A percentile compares a stretch with the other conserved stretches of the same genome.
phyloP scores from a whole-genome alignment of 768 basidiomycete species.

The Suillus americanus region DNA sequence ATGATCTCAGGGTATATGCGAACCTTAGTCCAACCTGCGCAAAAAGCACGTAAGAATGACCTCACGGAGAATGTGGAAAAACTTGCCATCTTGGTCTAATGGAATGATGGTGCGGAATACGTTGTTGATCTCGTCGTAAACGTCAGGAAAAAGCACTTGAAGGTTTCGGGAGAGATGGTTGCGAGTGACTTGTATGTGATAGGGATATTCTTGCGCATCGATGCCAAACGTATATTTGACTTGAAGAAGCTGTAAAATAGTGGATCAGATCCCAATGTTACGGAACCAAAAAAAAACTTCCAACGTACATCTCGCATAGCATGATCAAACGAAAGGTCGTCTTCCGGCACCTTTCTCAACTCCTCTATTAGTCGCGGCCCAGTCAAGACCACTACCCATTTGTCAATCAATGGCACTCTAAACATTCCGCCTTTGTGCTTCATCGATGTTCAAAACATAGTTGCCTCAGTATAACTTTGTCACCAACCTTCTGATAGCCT shows the following conservation, averaged over 20 bases:
- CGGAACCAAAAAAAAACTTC: neutral
- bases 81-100: slow-evolving; percentile 18
- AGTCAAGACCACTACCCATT: slow-evolving; percentile 47
- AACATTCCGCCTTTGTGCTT: slow-evolving; percentile 37
- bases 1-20: slow-evolving; percentile 28
- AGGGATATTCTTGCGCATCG: slow-evolving; percentile 32
- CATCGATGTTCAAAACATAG: slow-evolving; percentile 15
- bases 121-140: slow-evolving; percentile 33
- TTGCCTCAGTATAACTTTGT: neutral
- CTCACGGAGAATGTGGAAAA: slow-evolving; percentile 9
- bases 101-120: slow-evolving; percentile 32
- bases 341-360: slow-evolving; percentile 46
- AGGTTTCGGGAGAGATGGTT: slow-evolving; percentile 35
- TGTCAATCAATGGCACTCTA: slow-evolving; percentile 42
- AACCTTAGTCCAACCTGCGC: slow-evolving; percentile 31
- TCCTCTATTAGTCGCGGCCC: slow-evolving; percentile 48
- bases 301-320: slow-evolving; percentile 39
- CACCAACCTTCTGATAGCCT: slow-evolving; percentile 35
- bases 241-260: slow-evolving; percentile 32
- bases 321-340: slow-evolving; percentile 42
- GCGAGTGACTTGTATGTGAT: slow-evolving; percentile 35
- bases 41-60: slow-evolving; percentile 7
- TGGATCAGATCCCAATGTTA: slow-evolving; percentile 14
- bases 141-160: slow-evolving; percentile 29
- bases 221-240: slow-evolving; percentile 38